These are phyloP conservation scores for Pharus latifolius DNA, from an alignment of 176 grass and related monocot genomes.

Conservation along the genomic window DNA sequence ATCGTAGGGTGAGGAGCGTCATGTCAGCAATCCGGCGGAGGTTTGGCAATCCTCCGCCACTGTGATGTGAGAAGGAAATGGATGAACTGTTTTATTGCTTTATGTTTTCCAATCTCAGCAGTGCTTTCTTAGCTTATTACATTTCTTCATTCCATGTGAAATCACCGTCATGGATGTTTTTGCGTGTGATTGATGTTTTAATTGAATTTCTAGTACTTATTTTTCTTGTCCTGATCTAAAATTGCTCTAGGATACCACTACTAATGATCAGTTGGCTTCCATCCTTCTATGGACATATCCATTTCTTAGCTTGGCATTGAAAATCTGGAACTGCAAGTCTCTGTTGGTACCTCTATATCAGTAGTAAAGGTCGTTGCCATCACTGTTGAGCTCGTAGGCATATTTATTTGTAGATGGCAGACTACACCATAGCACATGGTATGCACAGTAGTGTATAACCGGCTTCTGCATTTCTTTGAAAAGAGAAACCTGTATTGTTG, in stretches of 20 bases:
- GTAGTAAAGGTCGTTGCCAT: not conserved
- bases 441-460: not conserved
- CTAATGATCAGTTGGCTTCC: not conserved
- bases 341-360: not conserved
- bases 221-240: not conserved
- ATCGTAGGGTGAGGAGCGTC: slow-evolving; percentile 42
- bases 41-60: slow-evolving; percentile 30
- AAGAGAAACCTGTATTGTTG: not conserved
- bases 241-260: not conserved
- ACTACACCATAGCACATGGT: not conserved
- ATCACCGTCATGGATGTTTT: slow-evolving; percentile 18
- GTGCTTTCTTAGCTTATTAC: slow-evolving; percentile 22
- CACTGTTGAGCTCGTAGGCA: not conserved
- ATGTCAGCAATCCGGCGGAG: slow-evolving; percentile 37
- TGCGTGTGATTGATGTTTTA: not conserved
- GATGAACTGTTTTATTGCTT: slow-evolving; percentile 21
- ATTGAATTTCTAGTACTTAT: not conserved
- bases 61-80: slow-evolving; percentile 29
- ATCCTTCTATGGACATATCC: not conserved
- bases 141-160: not conserved
- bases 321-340: not conserved
- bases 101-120: slow-evolving; percentile 13
- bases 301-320: not conserved
- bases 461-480: not conserved
- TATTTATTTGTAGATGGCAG: not conserved